Evolutionary conservation across 1,139 yeast genomes (phyloP).

Genomic region (Kodamaea anthophila): DNA sequence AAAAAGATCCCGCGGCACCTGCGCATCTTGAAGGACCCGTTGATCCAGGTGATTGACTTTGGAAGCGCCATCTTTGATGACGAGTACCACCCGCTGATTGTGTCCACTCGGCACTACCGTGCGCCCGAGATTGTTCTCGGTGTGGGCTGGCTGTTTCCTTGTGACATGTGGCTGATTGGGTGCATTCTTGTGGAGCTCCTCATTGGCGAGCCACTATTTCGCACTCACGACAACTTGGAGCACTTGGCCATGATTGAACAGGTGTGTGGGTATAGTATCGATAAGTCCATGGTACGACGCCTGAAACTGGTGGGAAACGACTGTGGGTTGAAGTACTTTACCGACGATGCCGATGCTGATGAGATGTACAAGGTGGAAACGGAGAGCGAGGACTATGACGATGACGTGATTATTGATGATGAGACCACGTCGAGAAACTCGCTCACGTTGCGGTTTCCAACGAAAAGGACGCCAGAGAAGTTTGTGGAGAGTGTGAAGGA

Average conservation of each 20-base stretch:
- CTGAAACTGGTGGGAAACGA: constrained; percentile 36
- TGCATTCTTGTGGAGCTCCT: constrained; percentile 87
- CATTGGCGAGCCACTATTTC: constrained; percentile 93
- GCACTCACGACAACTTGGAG: constrained; percentile 90
- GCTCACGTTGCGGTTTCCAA: constrained; percentile 30
- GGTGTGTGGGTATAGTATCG: constrained; percentile 45
- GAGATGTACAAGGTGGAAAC: constrained; percentile 13
- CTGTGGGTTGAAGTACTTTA: constrained; percentile 38
- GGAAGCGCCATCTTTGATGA: constrained; percentile 93
- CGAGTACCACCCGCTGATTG: constrained; percentile 89
- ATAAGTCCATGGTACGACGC: constrained; percentile 30
- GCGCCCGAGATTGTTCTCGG: constrained; percentile 97
- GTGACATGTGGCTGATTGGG: constrained; percentile 97
- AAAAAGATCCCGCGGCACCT: constrained; percentile 32
- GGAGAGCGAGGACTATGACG: constrained; percentile 14
- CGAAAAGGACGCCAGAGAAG: constrained; percentile 35
- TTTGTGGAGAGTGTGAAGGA: constrained; percentile 49
- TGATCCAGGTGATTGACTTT: constrained; percentile 87
- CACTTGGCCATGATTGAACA: constrained; percentile 94
- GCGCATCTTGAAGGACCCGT: constrained; percentile 66
- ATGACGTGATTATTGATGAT: constrained; percentile 27
- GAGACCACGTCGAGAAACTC: constrained; percentile 22
- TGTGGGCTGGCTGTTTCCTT: constrained; percentile 85
- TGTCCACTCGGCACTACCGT: constrained; percentile 91
- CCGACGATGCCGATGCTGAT: constrained; percentile 15